These are phyloP conservation scores for Talaromyces sp. DNA, from an alignment of 2,329 filamentous ascomycete species.

Conservation along the genomic window DNA sequence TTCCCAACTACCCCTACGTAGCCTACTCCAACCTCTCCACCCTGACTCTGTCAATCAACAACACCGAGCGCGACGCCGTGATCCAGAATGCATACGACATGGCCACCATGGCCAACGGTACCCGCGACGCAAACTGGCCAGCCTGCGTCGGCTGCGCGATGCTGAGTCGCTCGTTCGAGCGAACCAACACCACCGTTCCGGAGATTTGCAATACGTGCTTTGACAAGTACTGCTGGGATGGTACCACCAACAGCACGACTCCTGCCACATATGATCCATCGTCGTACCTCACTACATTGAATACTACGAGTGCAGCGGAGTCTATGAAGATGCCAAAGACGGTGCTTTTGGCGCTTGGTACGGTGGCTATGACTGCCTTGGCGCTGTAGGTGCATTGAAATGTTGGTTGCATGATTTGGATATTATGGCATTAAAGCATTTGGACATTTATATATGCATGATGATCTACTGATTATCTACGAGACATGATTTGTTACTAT, in stretches of 20 bases:
- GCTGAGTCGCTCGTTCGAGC: constrained; percentile 69
- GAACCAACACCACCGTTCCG: constrained; percentile 68
- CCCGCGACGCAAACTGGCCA: constrained; percentile 71
- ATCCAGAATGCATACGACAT: constrained; percentile 84
- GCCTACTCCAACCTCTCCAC: constrained; percentile 77
- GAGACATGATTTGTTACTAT: not conserved
- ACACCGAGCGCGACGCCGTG: constrained; percentile 69
- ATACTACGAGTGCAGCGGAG: not conserved
- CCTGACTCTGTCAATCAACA: constrained; percentile 64
- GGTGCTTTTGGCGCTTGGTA: not conserved
- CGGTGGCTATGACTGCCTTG: not conserved
- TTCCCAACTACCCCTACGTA: constrained; percentile 82
- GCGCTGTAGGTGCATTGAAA: not conserved
- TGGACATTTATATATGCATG: not conserved
- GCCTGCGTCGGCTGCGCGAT: constrained; percentile 86
- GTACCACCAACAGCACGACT: constrained; percentile 54
- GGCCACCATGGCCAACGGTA: constrained; percentile 79
- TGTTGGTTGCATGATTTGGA: not conserved
- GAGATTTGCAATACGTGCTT: constrained; percentile 76
- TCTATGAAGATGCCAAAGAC: not conserved
- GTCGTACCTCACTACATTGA: not conserved
- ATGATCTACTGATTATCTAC: not conserved
- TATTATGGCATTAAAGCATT: not conserved
- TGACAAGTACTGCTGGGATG: constrained; percentile 85
- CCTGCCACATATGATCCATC: constrained; percentile 45